These are phyloP conservation scores for Kwoniella newhampshirensis DNA, from an alignment of 768 basidiomycete species.

Conservation along the genomic window DNA sequence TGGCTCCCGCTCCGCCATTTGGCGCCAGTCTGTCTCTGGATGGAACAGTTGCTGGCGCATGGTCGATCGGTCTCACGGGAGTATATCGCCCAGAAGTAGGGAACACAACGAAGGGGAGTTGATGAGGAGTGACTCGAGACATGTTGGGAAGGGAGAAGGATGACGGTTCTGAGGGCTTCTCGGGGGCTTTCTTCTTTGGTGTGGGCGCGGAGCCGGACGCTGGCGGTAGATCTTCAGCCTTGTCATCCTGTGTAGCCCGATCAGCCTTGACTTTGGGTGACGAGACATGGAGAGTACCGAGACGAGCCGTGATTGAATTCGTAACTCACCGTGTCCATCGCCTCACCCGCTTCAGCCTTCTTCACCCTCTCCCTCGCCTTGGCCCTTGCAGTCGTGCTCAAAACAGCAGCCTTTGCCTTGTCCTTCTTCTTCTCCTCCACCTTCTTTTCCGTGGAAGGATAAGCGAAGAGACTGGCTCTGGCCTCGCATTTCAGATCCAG, in stretches of 20 bases:
- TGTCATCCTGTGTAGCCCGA: conserved; percentile 58
- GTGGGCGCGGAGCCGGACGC: conserved; percentile 36
- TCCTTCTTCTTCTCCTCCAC: conserved; percentile 88
- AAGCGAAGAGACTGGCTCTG: conserved; percentile 85
- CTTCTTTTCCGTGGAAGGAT: conserved; percentile 79
- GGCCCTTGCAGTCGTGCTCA: conserved; percentile 96
- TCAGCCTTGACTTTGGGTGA: conserved; percentile 4
- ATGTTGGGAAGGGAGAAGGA: conserved; percentile 80
- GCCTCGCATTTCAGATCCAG: conserved; percentile 90
- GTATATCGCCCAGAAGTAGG: conserved; percentile 74
- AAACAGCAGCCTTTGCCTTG: conserved; percentile 89
- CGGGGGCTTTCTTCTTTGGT: conserved; percentile 57
- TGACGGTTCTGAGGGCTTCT: conserved; percentile 67
- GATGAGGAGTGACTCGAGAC: conserved; percentile 85
- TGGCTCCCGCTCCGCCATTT: conserved; percentile 69
- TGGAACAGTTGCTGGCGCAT: conserved; percentile 12
- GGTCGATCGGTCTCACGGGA: conserved; percentile 75
- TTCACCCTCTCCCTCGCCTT: conserved; percentile 87
- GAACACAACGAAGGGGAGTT: conserved; percentile 81
- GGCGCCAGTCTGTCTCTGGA: background rate
- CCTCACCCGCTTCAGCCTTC: conserved; percentile 73
- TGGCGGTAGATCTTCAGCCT: conserved; percentile 59
- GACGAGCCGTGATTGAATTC: background rate
- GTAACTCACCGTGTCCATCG: conserved; percentile 73
- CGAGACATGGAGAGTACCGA: background rate